Conservation (phyloP, 352 stramenopile species). For the Lagenidium giganteum region DNA sequence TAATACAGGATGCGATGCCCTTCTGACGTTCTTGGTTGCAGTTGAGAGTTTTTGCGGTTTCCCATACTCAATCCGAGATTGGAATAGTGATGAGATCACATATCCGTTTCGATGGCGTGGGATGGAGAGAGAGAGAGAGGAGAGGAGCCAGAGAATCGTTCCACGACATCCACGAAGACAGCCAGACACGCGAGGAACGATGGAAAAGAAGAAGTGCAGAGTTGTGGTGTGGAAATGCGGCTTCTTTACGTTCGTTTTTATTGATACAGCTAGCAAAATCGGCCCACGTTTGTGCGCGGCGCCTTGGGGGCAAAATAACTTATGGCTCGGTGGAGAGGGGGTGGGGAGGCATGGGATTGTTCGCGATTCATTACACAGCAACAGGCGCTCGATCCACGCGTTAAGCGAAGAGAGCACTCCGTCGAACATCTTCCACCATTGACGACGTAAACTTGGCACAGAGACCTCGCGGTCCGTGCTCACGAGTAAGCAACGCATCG, state of each 20-base stretch:
- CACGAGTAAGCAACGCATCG: conserved; percentile 22
- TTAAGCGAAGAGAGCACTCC: conserved; percentile 58
- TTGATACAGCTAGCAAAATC: conserved; percentile 14
- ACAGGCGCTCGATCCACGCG: conserved; percentile 8
- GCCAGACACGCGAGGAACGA: too few species aligned
- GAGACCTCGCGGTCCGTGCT: conserved; percentile 15
- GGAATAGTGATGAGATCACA: too few species aligned
- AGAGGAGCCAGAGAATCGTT: too few species aligned
- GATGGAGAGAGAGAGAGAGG: too few species aligned
- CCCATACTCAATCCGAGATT: conserved; percentile 11
- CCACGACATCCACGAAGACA: too few species aligned
- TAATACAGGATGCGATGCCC: too few species aligned
- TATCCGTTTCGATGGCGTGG: too few species aligned
- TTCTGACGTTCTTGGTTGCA: conserved; percentile 5
- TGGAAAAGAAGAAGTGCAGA: too few species aligned
- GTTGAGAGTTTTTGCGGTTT: conserved; percentile 16
- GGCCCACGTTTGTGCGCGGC: too few species aligned
- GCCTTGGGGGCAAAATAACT: conserved; percentile 10
- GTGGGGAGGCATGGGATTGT: conserved; percentile 1
- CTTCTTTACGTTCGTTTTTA: conserved; percentile 8
- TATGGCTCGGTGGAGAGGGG: conserved; percentile 1
- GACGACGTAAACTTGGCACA: conserved; percentile 39
- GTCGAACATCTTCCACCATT: conserved; percentile 52
- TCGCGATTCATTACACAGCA: too few species aligned
- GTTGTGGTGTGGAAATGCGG: too few species aligned